phyloP scores from a whole-genome alignment of 176 grass and related monocot genomes.

The Avena eriantha region DNA sequence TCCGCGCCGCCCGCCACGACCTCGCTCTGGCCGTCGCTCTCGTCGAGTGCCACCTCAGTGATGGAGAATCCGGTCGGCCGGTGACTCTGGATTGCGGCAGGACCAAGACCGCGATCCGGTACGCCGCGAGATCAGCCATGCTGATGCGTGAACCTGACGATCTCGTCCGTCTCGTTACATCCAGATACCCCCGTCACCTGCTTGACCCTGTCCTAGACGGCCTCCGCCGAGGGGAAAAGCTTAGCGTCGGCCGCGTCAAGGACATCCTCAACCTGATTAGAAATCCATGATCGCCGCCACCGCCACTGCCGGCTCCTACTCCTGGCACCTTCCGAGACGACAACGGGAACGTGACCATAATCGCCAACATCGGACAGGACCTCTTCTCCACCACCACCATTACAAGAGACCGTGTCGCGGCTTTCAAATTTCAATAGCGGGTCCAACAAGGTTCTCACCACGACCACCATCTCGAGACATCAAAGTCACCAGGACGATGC shows the following conservation, averaged over 20 bases:
- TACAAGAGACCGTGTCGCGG: neutral
- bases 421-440: neutral
- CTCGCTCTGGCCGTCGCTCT: neutral
- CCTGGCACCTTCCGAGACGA: neutral
- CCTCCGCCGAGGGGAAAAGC: neutral
- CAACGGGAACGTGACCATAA: neutral
- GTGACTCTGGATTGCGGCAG: neutral
- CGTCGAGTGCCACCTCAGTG: neutral
- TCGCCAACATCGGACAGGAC: neutral
- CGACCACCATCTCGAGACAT: neutral
- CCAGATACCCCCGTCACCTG: neutral
- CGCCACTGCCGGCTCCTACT: neutral
- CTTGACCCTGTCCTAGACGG: neutral
- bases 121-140: neutral
- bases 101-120: neutral
- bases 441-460: neutral
- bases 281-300: neutral
- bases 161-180: neutral
- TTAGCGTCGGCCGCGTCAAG: neutral
- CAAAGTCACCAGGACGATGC: neutral
- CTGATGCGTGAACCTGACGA: neutral
- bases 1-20: neutral
- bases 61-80: neutral
- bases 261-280: neutral
- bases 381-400: neutral